Evolutionary conservation across 2,329 filamentous ascomycete genomes (phyloP), one percentile per base, ranked within the genome.

Genomic region (Diaporthe vaccinii): DNA sequence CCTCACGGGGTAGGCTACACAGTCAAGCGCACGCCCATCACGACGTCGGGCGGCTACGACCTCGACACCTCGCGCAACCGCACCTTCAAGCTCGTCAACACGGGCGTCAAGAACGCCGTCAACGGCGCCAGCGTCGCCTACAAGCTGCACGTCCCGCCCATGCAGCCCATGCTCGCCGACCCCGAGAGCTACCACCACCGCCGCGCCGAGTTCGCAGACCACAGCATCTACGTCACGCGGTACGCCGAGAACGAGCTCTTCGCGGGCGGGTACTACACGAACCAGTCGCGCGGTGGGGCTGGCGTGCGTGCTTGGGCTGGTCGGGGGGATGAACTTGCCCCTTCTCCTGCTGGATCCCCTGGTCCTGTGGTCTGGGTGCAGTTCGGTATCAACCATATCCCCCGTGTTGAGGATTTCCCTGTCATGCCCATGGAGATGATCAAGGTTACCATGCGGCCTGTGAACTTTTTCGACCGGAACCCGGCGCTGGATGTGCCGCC

Each of bases 361-460:
- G 85, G 88, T 71, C 83, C 88, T 28, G 87, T 89, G 1, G 83
- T 90, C n/a, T 90, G 87, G 86, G 84, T 89, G 0, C 86, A 89
- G 74, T 85, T 85, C 75, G 83, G 89, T 41, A 87, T 92, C 73
- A 91, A 91, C 73, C 90, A 92, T 77, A 87, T 92, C 36, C 91
- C 91, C 0, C 85, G 91, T 8, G 86, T 90, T 34, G 91, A 93
- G 79, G 91, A 93, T 79, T 93, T 93, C 82, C 91, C 91, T 1
- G 89, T 93, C 55, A 93, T 93, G 92, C 91, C 91, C 0, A 88
- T 87, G 78, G 91, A 93, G 82, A 87, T 84, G 20, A 80, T 89
- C 22, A 85, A 84, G 78, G 86, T 90, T 1, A 81, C 82, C 61
- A 79, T 90, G 51, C 86, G 88, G 78, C 88, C 88, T 0, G 86